These are phyloP conservation scores for Acer negundo DNA, from an alignment of 345 rosid species.

Conservation along the genomic window DNA sequence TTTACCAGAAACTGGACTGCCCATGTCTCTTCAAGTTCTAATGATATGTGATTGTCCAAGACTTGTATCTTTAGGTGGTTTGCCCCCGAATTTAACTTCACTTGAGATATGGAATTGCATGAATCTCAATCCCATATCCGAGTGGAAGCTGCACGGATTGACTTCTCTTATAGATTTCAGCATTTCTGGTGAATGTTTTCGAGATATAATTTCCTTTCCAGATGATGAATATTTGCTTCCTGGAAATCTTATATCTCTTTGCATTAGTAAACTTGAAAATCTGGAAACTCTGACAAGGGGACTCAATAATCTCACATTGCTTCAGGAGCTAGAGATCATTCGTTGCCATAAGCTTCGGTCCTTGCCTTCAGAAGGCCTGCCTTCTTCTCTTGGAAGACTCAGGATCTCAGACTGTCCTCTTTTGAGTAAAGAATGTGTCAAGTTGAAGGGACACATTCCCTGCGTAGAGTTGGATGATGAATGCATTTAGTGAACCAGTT, in stretches of 20 bases:
- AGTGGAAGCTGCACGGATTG: not conserved
- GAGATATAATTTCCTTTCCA: not conserved
- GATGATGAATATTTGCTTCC: conserved; percentile 19
- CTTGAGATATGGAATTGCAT: too few relatives aligned
- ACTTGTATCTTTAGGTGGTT: too few relatives aligned
- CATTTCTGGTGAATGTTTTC: not conserved
- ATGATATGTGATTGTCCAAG: too few relatives aligned
- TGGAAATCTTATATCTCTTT: not conserved
- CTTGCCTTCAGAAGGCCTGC: conserved; percentile 24
- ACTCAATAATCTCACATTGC: conserved; percentile 21
- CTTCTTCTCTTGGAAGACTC: conserved; percentile 21
- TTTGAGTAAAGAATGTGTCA: conserved; percentile 12
- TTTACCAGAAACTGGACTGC: too few relatives aligned
- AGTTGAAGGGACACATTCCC: conserved; percentile 28
- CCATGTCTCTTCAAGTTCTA: too few relatives aligned
- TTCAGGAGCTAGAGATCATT: conserved; percentile 17
- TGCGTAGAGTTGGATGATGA: conserved; percentile 17
- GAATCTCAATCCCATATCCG: not conserved
- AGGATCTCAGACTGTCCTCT: conserved; percentile 21
- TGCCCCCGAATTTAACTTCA: too few relatives aligned
- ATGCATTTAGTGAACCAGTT: not conserved
- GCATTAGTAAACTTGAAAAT: not conserved
- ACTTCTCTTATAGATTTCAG: not conserved
- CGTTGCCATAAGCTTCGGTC: conserved; percentile 22
- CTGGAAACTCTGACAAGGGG: conserved; percentile 17